Conservation (phyloP, 1,139 yeast genomes). For the Lodderomyces metapsilosis region DNA sequence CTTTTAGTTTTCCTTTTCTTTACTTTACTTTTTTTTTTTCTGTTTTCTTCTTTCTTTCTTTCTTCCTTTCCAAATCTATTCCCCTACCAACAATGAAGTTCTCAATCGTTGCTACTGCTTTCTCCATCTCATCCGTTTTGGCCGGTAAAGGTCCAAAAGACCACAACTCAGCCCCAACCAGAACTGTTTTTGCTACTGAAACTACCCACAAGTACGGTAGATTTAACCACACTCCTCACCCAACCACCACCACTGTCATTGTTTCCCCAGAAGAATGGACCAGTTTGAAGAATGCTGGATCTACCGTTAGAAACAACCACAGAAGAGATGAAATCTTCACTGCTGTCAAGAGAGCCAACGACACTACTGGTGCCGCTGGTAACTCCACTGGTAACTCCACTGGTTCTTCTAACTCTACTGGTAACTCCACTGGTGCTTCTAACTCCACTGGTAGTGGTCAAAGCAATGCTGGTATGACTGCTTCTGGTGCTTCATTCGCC, state of each 20-base stretch:
- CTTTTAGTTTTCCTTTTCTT: neutral
- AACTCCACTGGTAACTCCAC: slow-evolving; percentile 16
- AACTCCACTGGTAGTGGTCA: slow-evolving; percentile 15
- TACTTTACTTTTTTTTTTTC: too few species aligned
- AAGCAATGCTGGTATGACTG: slow-evolving; percentile 18
- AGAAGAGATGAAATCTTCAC: slow-evolving; percentile 7
- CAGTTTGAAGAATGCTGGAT: slow-evolving; percentile 25
- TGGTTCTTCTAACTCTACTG: slow-evolving; percentile 21
- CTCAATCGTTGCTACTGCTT: slow-evolving; percentile 10
- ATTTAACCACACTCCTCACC: slow-evolving; percentile 47
- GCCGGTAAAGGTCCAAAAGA: slow-evolving; percentile 13
- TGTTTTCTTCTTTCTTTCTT: neutral
- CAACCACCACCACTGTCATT: slow-evolving; percentile 23
- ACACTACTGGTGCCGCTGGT: slow-evolving; percentile 8
- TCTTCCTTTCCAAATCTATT: neutral
- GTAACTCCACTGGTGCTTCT: slow-evolving; percentile 29
- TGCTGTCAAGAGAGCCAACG: slow-evolving; percentile 12
- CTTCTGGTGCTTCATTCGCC: slow-evolving; percentile 26
- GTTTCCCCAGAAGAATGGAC: slow-evolving; percentile 29
- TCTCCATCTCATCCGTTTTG: slow-evolving; percentile 12
- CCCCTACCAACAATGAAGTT: slow-evolving; percentile 10
- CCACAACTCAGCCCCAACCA: slow-evolving; percentile 6
- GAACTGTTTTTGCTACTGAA: slow-evolving; percentile 13
- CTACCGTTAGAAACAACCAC: neutral
- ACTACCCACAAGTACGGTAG: slow-evolving; percentile 30